Percentiles rank a stretch among this genome's conserved stretches.
Conservation (phyloP, 257 asterid species). For the Plantago ovata region DNA sequence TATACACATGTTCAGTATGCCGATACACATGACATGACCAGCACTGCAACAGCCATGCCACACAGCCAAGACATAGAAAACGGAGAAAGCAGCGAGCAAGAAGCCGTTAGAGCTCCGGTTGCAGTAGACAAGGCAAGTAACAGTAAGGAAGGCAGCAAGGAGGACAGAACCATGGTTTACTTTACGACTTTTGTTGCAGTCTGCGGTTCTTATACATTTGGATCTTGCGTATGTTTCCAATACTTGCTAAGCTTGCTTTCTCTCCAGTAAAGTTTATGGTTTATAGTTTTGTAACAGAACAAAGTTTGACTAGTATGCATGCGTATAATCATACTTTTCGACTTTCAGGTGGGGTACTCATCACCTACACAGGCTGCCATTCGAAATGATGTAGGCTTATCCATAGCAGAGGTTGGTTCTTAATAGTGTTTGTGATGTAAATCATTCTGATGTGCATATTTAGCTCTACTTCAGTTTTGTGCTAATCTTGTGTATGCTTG, state of each 20-base stretch:
- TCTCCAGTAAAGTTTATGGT: background rate
- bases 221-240: constrained; percentile 60
- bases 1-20: no score
- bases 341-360: constrained; percentile 81
- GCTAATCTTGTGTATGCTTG: background rate
- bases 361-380: constrained; percentile 92
- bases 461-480: background rate
- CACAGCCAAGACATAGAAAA: constrained; percentile 36
- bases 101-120: constrained; percentile 50
- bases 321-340: background rate
- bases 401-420: constrained; percentile 78
- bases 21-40: no score
- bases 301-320: background rate
- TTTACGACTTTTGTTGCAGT: constrained; percentile 74
- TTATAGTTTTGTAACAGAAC: background rate
- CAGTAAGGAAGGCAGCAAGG: constrained; percentile 33
- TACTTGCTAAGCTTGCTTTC: background rate
- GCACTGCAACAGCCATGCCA: constrained; percentile 16
- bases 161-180: constrained; percentile 69
- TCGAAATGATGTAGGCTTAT: constrained; percentile 59
- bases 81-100: constrained; percentile 27
- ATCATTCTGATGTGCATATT: background rate
- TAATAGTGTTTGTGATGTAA: background rate
- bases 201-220: constrained; percentile 86
- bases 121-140: constrained; percentile 20